phyloP scores from a whole-genome alignment of 768 basidiomycete species.

The Brasilioporus rufonigricans region DNA sequence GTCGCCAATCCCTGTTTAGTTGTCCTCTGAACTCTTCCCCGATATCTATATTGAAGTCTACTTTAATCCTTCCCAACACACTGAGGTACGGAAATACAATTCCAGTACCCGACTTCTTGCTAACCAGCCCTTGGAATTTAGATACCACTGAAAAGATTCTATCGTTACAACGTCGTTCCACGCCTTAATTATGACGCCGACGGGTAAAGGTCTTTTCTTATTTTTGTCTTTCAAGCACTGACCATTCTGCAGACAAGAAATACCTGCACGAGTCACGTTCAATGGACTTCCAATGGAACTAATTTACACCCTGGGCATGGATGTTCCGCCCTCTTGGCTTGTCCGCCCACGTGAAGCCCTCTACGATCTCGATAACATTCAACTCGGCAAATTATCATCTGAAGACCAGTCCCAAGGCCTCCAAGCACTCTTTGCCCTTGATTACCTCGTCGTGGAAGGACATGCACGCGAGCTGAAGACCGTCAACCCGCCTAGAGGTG shows the following conservation, averaged over 20 bases:
- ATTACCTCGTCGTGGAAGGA: conserved; percentile 91
- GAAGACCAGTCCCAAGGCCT: conserved; percentile 54
- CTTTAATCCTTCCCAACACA: conserved; percentile 65
- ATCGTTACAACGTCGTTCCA: conserved; percentile 69
- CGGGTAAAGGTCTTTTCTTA: conserved; percentile 46
- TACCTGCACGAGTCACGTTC: conserved; percentile 61
- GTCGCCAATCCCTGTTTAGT: conserved; percentile 10
- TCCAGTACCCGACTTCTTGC: background rate
- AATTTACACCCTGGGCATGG: conserved; percentile 93
- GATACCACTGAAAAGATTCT: conserved; percentile 92
- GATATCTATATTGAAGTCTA: conserved; percentile 73
- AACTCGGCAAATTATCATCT: conserved; percentile 62
- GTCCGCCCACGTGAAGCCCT: conserved; percentile 85
- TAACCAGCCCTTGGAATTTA: conserved; percentile 28
- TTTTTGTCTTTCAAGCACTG: conserved; percentile 33
- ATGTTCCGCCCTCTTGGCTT: conserved; percentile 89
- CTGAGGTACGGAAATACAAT: conserved; percentile 52
- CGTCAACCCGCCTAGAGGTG: conserved; percentile 76
- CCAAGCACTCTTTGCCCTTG: conserved; percentile 81
- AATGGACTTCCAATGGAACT: conserved; percentile 75
- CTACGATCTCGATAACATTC: conserved; percentile 96
- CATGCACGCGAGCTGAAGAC: conserved; percentile 77
- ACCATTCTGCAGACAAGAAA: conserved; percentile 48
- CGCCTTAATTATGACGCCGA: conserved; percentile 59
- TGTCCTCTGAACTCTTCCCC: conserved; percentile 45